Conservation (phyloP, 2,329 filamentous ascomycete species). For the Botrytis galanthina region DNA sequence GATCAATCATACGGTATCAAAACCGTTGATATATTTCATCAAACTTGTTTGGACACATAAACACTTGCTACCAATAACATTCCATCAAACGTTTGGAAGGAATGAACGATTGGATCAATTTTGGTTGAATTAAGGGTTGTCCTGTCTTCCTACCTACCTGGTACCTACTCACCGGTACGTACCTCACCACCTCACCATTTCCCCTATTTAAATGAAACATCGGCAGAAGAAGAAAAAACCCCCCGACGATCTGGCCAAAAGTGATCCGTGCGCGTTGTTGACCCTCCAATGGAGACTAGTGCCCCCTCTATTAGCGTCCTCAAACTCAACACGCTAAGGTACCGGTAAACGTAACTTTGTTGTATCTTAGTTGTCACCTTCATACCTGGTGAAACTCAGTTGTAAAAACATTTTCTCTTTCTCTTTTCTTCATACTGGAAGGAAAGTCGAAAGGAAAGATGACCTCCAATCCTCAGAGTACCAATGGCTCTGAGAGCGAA, state of each 20-base stretch:
- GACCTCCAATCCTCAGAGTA: conserved; percentile 50
- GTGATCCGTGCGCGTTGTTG: not conserved
- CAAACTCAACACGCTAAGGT: conserved; percentile 7
- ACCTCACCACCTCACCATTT: not conserved
- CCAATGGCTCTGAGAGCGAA: conserved; percentile 50
- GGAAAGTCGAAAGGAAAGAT: conserved; percentile 37
- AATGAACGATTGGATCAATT: not conserved
- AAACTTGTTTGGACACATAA: not conserved
- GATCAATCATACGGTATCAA: not conserved
- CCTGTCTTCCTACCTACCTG: not conserved
- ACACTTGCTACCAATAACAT: not conserved
- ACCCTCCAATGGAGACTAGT: not conserved
- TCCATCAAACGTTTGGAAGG: not conserved
- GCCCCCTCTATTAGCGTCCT: conserved; percentile 1
- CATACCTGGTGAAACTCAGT: conserved; percentile 1
- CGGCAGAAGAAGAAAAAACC: not conserved
- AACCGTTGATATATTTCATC: not conserved
- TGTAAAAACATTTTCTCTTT: conserved; percentile 17
- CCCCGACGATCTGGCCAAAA: not conserved
- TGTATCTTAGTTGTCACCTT: conserved; percentile 4
- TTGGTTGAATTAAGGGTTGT: not conserved
- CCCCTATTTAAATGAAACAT: not conserved
- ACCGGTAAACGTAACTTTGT: conserved; percentile 1
- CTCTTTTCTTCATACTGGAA: conserved; percentile 22
- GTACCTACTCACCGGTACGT: not conserved